Percentiles rank a stretch among this genome's conserved stretches.
Evolutionary conservation across 192 early-diverging fungal species (phyloP).

Genomic region (Mortierella claussenii): DNA sequence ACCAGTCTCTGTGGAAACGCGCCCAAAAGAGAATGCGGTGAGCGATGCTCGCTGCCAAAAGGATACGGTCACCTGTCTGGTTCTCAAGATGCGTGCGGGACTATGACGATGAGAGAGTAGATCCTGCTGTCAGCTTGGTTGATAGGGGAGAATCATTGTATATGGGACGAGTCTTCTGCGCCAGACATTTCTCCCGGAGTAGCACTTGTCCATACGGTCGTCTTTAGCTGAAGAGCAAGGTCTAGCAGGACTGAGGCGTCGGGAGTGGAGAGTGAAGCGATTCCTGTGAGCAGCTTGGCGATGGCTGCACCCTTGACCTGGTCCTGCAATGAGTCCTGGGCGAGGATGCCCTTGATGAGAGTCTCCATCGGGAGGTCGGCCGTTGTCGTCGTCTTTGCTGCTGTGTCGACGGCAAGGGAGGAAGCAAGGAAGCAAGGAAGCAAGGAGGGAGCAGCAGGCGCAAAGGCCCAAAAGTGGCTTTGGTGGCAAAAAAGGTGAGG

Average conservation of each 20-base stretch:
- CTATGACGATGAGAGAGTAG: too few relatives aligned
- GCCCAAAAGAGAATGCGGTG: conserved; percentile 26
- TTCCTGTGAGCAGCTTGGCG: conserved; percentile 7
- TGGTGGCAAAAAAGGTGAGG: too few relatives aligned
- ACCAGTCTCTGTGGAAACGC: conserved; percentile 19
- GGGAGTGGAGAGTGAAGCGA: neutral
- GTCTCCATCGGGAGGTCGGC: conserved; percentile 48
- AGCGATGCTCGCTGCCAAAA: conserved; percentile 15
- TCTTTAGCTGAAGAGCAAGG: conserved; percentile 19
- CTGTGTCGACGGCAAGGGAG: neutral
- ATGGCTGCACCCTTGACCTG: conserved; percentile 19
- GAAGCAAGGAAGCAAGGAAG: too few relatives aligned
- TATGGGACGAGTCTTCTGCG: too few relatives aligned
- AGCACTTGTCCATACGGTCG: conserved; percentile 13
- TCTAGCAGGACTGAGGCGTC: conserved; percentile 31
- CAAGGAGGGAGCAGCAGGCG: too few relatives aligned
- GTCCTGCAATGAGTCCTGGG: conserved; percentile 9
- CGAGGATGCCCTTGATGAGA: conserved; percentile 30
- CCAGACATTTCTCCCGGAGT: too few relatives aligned
- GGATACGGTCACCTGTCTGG: conserved; percentile 26
- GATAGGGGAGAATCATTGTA: too few relatives aligned
- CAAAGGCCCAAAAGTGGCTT: too few relatives aligned
- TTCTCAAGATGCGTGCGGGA: conserved; percentile 1
- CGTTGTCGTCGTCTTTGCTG: neutral
- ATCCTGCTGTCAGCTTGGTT: too few relatives aligned